Conservation (phyloP, 257 asterid species). For the Solanum chiquidenum region DNA sequence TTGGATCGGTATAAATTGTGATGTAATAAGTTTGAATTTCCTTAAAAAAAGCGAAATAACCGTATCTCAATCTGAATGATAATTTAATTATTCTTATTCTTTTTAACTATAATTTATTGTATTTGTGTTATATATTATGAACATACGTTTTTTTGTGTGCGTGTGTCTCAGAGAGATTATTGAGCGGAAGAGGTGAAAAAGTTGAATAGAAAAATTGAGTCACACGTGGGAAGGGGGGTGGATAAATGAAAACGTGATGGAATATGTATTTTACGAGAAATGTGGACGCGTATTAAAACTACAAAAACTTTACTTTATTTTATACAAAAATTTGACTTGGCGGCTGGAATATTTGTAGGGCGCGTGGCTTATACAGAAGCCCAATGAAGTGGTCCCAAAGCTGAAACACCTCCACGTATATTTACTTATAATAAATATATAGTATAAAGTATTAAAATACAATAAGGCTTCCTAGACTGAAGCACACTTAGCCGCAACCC, state of each 20-base stretch:
- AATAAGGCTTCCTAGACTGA: background rate
- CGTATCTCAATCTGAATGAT: too few species aligned
- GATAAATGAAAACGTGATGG: constrained; percentile 26
- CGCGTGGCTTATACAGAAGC: constrained; percentile 39
- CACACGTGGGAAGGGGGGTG: background rate
- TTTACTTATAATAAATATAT: background rate
- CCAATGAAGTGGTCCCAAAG: constrained; percentile 47
- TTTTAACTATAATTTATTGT: too few species aligned
- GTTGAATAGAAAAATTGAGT: background rate
- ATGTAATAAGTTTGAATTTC: fast-evolving
- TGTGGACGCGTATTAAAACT: background rate
- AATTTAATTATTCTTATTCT: too few species aligned
- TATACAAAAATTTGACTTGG: constrained; percentile 7
- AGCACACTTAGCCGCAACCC: background rate
- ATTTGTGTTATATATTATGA: too few species aligned
- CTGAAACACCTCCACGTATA: constrained; percentile 34
- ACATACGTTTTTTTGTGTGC: too few species aligned
- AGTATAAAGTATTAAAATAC: background rate
- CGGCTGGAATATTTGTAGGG: constrained; percentile 37
- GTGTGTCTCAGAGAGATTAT: too few species aligned
- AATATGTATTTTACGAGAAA: background rate
- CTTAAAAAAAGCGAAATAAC: too few species aligned
- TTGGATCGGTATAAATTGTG: too few species aligned
- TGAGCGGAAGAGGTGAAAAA: background rate
- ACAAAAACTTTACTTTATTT: background rate